Conservation (phyloP, 1,139 yeast genomes). For the Arxiozyma heterogenica region DNA sequence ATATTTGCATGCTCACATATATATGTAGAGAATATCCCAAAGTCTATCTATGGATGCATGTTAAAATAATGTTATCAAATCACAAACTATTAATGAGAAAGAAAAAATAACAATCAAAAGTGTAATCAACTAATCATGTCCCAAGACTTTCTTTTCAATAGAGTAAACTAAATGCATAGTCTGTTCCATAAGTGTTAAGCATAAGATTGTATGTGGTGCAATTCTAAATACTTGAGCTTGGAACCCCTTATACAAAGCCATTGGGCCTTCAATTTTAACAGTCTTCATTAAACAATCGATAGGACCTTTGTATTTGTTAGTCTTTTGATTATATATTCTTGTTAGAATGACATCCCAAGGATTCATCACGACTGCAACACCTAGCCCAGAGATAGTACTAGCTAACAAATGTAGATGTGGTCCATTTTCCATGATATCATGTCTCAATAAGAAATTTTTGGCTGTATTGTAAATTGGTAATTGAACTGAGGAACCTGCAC, state of each 20-base stretch:
- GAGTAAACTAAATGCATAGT: slow-evolving; percentile 38
- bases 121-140: slow-evolving; percentile 9
- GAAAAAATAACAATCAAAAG: too few species aligned
- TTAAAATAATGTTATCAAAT: background rate
- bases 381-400: slow-evolving; percentile 76
- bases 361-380: slow-evolving; percentile 91
- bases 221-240: slow-evolving; percentile 85
- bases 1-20: background rate
- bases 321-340: slow-evolving; percentile 89
- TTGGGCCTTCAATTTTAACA: slow-evolving; percentile 68
- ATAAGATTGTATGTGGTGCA: slow-evolving; percentile 89
- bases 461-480: slow-evolving; percentile 83
- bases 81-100: too few species aligned
- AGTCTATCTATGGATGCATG: background rate
- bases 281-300: slow-evolving; percentile 83
- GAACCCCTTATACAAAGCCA: slow-evolving; percentile 89
- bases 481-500: slow-evolving; percentile 93
- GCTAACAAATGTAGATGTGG: slow-evolving; percentile 65
- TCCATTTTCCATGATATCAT: slow-evolving; percentile 51
- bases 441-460: slow-evolving; percentile 43
- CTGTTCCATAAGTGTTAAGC: slow-evolving; percentile 91
- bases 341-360: slow-evolving; percentile 96
- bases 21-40: background rate
- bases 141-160: slow-evolving; percentile 33
- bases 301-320: slow-evolving; percentile 77